Base-by-base conservation (phyloP, 768 basidiomycete genomes). In the Lentinula guzmanii region DNA sequence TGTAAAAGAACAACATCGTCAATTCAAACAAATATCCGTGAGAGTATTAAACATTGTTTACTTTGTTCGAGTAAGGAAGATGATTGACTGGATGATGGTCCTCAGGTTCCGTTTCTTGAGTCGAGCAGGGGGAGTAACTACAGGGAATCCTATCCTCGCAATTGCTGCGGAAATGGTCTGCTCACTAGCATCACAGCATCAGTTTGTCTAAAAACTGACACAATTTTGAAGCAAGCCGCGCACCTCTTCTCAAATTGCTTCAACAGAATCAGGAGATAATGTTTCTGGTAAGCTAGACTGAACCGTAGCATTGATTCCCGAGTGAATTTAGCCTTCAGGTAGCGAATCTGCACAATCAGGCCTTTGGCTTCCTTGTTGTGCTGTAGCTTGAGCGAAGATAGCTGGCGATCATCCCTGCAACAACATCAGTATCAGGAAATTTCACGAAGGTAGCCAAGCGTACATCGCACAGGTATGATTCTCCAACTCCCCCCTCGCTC, bases 321-420 rank as follows among this genome's bases (percentile, higher is more conserved):
- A 2, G 85, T 89, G 72, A 88, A 95, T 70, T 93, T 93, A 59
- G 90, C 89, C 71, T 98, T 96, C 66, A 98, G 79, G 73, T 97
- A 98, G 45, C 81, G 83, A 62, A 97, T 93, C 71, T 97, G 93
- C 7, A 92, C 84, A 53, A 98, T 86, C 18, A 98, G 77, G 8
- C 93, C 93, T 69, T 94, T 95, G 77, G 90, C 90, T 70, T 98
- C 94, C 64, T 85, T 84, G 64, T 90, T 91, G 70, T 94, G 92
- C 71, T 85, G 86, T 2, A 75, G 66, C 65, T 81, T 86, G 64
- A 91, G 68, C 11, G 76, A 75, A 2, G 78, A 76, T 4, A 92
- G 64, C 67, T 86, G 82, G 15, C 66, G 68, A 4, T 81, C 78
- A 62, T 89, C 83, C 18, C 86, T 87, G 61, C 21, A 57, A 31